Evolutionary conservation across 2,329 filamentous ascomycete species (phyloP).

Genomic region (Fusarium tricinctum): DNA sequence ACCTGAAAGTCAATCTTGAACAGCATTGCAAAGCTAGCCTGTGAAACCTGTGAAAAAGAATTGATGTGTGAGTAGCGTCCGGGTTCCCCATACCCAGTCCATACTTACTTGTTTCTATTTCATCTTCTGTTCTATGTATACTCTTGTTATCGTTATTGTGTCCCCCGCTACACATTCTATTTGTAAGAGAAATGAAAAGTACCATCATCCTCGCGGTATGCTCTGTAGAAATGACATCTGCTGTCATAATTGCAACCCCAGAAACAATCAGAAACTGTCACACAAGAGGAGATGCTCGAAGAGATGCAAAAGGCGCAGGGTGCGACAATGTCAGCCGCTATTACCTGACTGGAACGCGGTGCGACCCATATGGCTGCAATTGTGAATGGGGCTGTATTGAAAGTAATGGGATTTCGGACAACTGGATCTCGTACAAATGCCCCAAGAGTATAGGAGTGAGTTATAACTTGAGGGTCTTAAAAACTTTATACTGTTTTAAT

Average conservation of each 20-base stretch:
- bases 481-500: background rate
- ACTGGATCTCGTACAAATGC: slow-evolving; percentile 4
- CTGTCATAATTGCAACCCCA: background rate
- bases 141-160: too few species aligned
- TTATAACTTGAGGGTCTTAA: background rate
- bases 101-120: too few species aligned
- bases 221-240: background rate
- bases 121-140: too few species aligned
- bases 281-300: background rate
- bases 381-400: slow-evolving; percentile 14
- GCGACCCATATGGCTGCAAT: background rate
- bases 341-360: background rate
- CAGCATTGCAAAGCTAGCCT: too few species aligned
- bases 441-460: slow-evolving; percentile 14
- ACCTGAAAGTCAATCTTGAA: too few species aligned
- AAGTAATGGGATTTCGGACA: slow-evolving; percentile 3
- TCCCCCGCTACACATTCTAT: too few species aligned
- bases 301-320: background rate
- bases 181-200: background rate
- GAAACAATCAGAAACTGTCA: background rate
- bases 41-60: too few species aligned
- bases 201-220: background rate
- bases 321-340: background rate
- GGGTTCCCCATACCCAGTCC: too few species aligned
- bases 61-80: too few species aligned